Conservation (phyloP, 1,139 yeast species). For the Magnusiomyces ingens region DNA sequence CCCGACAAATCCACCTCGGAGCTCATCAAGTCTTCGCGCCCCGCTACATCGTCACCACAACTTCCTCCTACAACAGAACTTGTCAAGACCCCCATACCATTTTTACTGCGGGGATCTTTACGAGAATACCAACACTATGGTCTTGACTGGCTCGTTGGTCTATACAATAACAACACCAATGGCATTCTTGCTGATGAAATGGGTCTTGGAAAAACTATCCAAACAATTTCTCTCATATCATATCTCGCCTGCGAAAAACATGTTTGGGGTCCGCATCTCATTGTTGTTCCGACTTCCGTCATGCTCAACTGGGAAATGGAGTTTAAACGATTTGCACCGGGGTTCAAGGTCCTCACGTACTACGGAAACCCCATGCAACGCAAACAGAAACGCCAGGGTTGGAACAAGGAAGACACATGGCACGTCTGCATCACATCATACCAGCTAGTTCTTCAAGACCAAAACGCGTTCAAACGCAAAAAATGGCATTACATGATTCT, state of each 20-base stretch:
- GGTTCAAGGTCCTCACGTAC: slow-evolving; percentile 89
- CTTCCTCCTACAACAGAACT: slow-evolving; percentile 10
- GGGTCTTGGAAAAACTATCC: slow-evolving; percentile 98
- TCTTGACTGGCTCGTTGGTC: slow-evolving; percentile 91
- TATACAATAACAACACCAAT: slow-evolving; percentile 86
- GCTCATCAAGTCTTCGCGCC: not conserved
- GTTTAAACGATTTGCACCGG: slow-evolving; percentile 96
- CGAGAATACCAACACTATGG: slow-evolving; percentile 96
- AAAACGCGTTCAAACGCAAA: slow-evolving; percentile 84
- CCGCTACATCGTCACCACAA: slow-evolving; percentile 17
- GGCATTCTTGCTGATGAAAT: slow-evolving; percentile 98
- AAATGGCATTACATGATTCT: slow-evolving; percentile 94
- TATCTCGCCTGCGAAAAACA: slow-evolving; percentile 91
- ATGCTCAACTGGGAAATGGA: slow-evolving; percentile 99
- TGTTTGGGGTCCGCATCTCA: slow-evolving; percentile 96
- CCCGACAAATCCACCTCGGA: not conserved
- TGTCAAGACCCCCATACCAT: slow-evolving; percentile 28
- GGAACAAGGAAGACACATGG: slow-evolving; percentile 95
- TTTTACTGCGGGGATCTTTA: slow-evolving; percentile 66
- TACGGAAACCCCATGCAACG: slow-evolving; percentile 98
- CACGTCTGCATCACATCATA: slow-evolving; percentile 97
- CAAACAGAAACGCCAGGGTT: slow-evolving; percentile 90
- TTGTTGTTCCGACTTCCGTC: slow-evolving; percentile 97
- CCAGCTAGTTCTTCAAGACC: slow-evolving; percentile 94
- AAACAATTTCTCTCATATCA: slow-evolving; percentile 79